Evolutionary conservation across 2,329 filamentous ascomycete genomes (phyloP).

Genomic region (Fusarium sp.): DNA sequence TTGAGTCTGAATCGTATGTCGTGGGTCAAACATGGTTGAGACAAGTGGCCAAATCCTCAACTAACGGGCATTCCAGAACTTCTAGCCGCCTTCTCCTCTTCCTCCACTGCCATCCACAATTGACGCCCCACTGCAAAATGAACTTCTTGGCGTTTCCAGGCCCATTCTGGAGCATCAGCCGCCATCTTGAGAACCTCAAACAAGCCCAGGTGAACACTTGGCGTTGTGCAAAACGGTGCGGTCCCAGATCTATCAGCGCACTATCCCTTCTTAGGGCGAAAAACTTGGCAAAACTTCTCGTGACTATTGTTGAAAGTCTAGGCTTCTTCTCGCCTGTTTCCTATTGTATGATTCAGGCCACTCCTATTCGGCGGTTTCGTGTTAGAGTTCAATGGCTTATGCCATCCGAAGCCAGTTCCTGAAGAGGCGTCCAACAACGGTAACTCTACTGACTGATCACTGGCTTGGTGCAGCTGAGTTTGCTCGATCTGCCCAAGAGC

Average conservation of each 20-base stretch:
- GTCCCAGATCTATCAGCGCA: constrained; percentile 24
- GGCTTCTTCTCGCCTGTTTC: constrained; percentile 1
- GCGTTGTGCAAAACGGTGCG: constrained; percentile 26
- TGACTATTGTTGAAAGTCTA: constrained; percentile 2
- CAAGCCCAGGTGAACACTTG: constrained; percentile 18
- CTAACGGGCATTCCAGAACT: constrained; percentile 10
- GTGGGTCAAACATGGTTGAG: constrained; percentile 30
- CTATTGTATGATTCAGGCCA: constrained; percentile 7
- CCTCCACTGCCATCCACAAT: neutral
- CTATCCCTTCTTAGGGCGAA: constrained; percentile 18
- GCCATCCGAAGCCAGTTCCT: constrained; percentile 22
- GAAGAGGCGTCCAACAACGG: constrained; percentile 1
- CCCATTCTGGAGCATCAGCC: constrained; percentile 29
- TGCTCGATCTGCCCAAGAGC: constrained; percentile 12
- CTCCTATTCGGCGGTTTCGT: constrained; percentile 13
- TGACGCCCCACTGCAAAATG: constrained; percentile 7
- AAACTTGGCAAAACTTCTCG: constrained; percentile 10
- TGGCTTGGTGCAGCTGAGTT: constrained; percentile 12
- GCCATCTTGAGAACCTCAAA: constrained; percentile 23
- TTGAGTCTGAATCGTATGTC: constrained; percentile 13
- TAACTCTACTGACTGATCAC: constrained; percentile 19
- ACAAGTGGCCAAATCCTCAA: constrained; percentile 8
- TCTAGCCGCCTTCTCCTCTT: constrained; percentile 16
- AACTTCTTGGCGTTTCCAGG: constrained; percentile 34
- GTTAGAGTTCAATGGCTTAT: constrained; percentile 31